Evolutionary conservation across 1,284 basidiomycete species (phyloP), one percentile per base, ranked within the genome.

Genomic region (Cutaneotrichosporon cavernicola): DNA sequence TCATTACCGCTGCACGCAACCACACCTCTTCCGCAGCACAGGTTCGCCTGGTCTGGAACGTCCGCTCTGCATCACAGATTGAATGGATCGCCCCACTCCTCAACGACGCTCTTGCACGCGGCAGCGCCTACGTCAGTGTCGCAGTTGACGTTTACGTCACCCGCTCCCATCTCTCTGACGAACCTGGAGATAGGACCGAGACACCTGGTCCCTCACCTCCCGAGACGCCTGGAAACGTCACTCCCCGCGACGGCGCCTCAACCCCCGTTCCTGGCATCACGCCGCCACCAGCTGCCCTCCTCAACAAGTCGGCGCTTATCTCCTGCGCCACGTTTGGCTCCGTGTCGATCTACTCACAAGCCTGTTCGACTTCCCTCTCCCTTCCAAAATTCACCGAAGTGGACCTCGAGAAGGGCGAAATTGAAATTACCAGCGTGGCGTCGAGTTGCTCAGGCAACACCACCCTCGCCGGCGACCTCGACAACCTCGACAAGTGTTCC

Each of bases 1-100:
- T 74, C 51, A 61, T 78, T 21, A 53, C 60, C 14, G 69, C 75
- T 14, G 69, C 70, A 16, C 65, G 65, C 56, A 56, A 62, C 32
- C 72, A 70, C 11, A 58, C 60, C 30, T 66, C 69, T 13, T 59
- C 68, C 14, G 70, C 72, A 58, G 73, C 64, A 11, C 40, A 59
- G 21, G 62, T 75, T 16, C 66, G 68, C 3, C 71, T 80, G 14
- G 65, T 76, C 16, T 79, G 79, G 77, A 78, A 65, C 51, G 51
- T 63, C 26, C 66, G 66, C 38, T 26, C 50, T 3, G 38, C 56
- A 21, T 13, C 11, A 2, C 30, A 56, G 30, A 43, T 55, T 1
- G 11, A 47, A 4, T 67, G 66, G 66, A 65, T 67, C 18, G 63
- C 63, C n/a, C 63, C 66, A 6, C 36, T 67, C 13, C 32, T 67